These are phyloP conservation scores for Nakaseomyces nivariensis DNA, from an alignment of 1,139 yeast species.

Conservation along the genomic window DNA sequence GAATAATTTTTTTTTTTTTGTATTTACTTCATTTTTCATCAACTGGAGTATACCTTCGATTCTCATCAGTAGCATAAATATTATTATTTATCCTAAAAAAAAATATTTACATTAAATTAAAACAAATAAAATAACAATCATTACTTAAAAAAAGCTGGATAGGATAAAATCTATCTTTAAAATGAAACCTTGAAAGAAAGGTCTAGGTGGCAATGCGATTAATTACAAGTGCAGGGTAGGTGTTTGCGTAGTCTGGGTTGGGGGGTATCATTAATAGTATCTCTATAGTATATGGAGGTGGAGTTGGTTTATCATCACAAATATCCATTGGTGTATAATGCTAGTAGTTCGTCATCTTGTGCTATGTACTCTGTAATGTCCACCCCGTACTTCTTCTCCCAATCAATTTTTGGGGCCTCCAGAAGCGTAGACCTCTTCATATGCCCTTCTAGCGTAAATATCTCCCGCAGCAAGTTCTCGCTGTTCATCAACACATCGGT, in stretches of 20 bases:
- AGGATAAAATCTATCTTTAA: too few relatives aligned
- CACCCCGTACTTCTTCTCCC: constrained; percentile 22
- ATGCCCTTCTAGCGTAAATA: constrained; percentile 23
- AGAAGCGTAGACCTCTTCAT: constrained; percentile 31
- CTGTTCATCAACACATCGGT: constrained; percentile 22
- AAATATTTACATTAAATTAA: neutral
- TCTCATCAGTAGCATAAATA: neutral
- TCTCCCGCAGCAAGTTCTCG: constrained; percentile 20
- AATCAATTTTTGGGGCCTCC: constrained; percentile 40
- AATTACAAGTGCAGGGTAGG: neutral
- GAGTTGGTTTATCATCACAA: constrained; percentile 6
- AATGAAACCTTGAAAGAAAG: too few relatives aligned
- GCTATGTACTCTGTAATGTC: constrained; percentile 21
- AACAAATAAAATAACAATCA: neutral
- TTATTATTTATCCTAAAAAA: neutral
- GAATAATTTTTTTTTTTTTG: neutral
- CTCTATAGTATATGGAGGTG: too few relatives aligned
- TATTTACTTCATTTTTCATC: too few relatives aligned
- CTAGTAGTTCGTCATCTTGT: constrained; percentile 13
- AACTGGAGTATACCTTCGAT: neutral
- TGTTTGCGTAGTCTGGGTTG: neutral
- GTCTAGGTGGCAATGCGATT: neutral
- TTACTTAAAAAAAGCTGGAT: too few relatives aligned
- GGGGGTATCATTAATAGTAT: neutral
- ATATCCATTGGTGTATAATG: constrained; percentile 15